Percentiles rank a stretch among this genome's conserved stretches.
Conservation (phyloP, 2,329 filamentous ascomycete genomes). For the Achaetomium macrosporum region DNA sequence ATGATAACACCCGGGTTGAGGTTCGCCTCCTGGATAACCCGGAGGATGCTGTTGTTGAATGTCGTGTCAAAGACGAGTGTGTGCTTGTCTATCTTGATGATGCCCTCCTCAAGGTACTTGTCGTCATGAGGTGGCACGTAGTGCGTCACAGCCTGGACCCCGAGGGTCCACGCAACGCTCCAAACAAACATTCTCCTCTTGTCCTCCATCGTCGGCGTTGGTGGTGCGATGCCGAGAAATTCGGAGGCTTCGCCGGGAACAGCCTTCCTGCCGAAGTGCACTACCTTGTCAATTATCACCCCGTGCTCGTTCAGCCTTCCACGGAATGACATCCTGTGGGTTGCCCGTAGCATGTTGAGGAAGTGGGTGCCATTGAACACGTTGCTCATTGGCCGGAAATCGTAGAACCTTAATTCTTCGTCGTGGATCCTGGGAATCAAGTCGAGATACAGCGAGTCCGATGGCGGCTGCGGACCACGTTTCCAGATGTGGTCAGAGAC, state of each 20-base stretch:
- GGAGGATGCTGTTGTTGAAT: constrained; percentile 10
- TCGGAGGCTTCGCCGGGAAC: too few relatives aligned
- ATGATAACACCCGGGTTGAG: constrained; percentile 11
- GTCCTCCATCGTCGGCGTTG: neutral
- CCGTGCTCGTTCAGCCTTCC: neutral
- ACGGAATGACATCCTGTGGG: too few relatives aligned
- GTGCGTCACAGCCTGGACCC: neutral
- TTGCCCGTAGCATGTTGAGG: neutral
- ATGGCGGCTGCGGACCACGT: neutral
- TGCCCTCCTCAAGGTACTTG: constrained; percentile 7
- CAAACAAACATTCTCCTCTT: neutral
- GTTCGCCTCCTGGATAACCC: constrained; percentile 8
- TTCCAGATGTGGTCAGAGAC: too few relatives aligned
- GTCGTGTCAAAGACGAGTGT: constrained; percentile 15
- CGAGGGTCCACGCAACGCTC: constrained; percentile 4
- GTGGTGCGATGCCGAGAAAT: too few relatives aligned
- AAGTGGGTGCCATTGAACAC: neutral
- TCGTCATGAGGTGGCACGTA: neutral
- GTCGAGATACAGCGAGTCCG: neutral
- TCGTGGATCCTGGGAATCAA: constrained; percentile 1
- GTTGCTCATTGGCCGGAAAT: too few relatives aligned
- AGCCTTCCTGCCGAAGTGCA: constrained; percentile 8
- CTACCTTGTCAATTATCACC: constrained; percentile 5
- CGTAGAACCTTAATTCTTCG: constrained; percentile 2
- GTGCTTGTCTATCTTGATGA: constrained; percentile 9